These are phyloP conservation scores for Penicillium bialowiezense DNA, from an alignment of 495 filamentous ascomycete genomes.

Conservation along the genomic window DNA sequence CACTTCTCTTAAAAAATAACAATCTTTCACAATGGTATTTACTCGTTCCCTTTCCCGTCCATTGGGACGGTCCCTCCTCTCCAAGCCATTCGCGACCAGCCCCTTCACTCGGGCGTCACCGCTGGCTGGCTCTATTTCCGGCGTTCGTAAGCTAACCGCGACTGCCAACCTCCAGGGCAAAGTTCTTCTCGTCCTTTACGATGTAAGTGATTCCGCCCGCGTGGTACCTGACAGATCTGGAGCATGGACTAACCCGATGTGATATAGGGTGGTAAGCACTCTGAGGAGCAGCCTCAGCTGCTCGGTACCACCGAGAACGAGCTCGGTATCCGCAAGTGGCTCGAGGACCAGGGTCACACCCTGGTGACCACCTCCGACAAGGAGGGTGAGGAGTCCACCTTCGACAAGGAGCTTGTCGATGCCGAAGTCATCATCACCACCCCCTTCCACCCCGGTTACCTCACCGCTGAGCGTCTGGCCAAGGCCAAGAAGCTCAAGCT, in stretches of 20 bases:
- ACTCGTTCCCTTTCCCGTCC: constrained; percentile 55
- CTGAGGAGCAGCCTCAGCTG: constrained; percentile 74
- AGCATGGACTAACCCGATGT: constrained; percentile 8
- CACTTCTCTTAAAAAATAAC: constrained; percentile 12
- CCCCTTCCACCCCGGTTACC: constrained; percentile 98
- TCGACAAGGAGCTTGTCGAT: constrained; percentile 93
- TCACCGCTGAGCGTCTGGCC: constrained; percentile 91
- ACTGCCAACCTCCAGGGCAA: constrained; percentile 62
- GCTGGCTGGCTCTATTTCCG: constrained; percentile 34
- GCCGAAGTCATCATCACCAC: constrained; percentile 99
- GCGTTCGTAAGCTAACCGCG: constrained; percentile 54
- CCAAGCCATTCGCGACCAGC: constrained; percentile 18
- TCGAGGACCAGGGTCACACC: constrained; percentile 92
- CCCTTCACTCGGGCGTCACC: constrained; percentile 29
- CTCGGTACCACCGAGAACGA: constrained; percentile 98
- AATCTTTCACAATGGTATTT: constrained; percentile 67
- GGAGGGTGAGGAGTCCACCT: constrained; percentile 87
- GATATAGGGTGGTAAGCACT: constrained; percentile 62
- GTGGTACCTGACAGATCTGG: not conserved
- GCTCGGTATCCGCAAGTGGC: constrained; percentile 92
- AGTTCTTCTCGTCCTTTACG: constrained; percentile 72
- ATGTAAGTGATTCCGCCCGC: constrained; percentile 50
- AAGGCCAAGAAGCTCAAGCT: constrained; percentile 99
- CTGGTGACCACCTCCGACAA: constrained; percentile 97
- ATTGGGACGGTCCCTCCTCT: constrained; percentile 55